Conservation (phyloP, 371 early-diverging fungal species). For the Apophysomyces ossiformis region DNA sequence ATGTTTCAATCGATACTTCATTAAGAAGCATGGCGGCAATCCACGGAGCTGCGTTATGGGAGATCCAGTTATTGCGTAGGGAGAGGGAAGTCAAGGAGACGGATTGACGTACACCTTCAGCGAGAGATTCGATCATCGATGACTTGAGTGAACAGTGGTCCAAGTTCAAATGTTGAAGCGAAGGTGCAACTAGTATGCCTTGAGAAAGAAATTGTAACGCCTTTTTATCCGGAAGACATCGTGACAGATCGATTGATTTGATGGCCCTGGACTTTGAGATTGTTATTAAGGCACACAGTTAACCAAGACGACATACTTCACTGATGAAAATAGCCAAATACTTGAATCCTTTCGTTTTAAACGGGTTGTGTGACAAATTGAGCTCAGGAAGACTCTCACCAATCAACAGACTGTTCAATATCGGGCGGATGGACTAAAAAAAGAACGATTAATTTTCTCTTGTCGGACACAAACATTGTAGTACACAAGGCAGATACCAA, state of each 20-base stretch:
- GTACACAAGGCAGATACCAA: constrained; percentile 16
- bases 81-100: constrained; percentile 51
- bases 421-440: constrained; percentile 38
- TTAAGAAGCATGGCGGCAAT: constrained; percentile 57
- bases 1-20: constrained; percentile 38
- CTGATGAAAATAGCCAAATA: constrained; percentile 52
- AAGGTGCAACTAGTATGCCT: constrained; percentile 52
- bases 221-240: constrained; percentile 53
- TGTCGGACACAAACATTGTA: background rate
- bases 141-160: constrained; percentile 63
- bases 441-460: constrained; percentile 12
- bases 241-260: constrained; percentile 39
- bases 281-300: too few species aligned
- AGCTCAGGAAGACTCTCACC: constrained; percentile 35
- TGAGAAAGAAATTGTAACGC: constrained; percentile 62
- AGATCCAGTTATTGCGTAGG: constrained; percentile 57
- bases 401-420: constrained; percentile 45
- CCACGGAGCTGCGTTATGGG: constrained; percentile 51
- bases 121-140: constrained; percentile 55
- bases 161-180: constrained; percentile 57
- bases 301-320: constrained; percentile 29
- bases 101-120: constrained; percentile 58
- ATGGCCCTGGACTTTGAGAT: constrained; percentile 40
- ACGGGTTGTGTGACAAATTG: constrained; percentile 34
- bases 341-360: constrained; percentile 48